Evolutionary conservation across 2,329 filamentous ascomycete species (phyloP), one percentile per base, ranked within the genome.

Genomic region (Thelonectria discophora): DNA sequence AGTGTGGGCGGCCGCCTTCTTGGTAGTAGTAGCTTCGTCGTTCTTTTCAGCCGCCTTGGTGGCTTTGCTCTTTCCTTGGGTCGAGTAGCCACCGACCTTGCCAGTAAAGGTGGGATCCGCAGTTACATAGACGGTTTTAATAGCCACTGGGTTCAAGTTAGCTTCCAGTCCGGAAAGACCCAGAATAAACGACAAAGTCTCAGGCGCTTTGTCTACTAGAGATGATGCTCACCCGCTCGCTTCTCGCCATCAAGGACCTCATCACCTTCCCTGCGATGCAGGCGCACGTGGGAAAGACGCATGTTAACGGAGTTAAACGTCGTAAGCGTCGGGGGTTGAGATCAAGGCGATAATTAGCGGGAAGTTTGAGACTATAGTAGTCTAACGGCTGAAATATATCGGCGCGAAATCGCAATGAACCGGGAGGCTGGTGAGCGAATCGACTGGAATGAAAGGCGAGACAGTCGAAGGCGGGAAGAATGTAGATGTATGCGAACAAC

Each of bases 11-110:
- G 39, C 17, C 17, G 57, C 46, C 11, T 55, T 45, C 7, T 60
- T 53, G 5, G 12, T 34, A 10, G 13, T 12, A 13, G 20, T n/a
- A 11, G 40, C 4, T 5, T 52, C 15, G 51, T 52, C 21, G 7
- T 43, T 37, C 46, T 47, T 57, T 42, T 64, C 58, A 8, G 65
- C 45, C 7, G 55, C 47, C 37, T 65, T 20, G 11, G 70, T 69
- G 13, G 63, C 49, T 46, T 65, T 52, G 5, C 67, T 63, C 9
- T 58, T 39, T 10, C 61, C 69, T 10, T 78, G 50, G 6, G 80
- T 82, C 34, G 75, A 75, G 57, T 78, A 82, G 24, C 80, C 80
- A 52, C 79, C 80, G 57, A 82, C 73, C 6, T 73, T 69, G n/a
- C 79, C 80, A 37, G 75, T 72, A 39, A 82, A 82, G 5, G 75